Conservation (phyloP, 768 basidiomycete species). For the Rhodotorula toruloides region DNA sequence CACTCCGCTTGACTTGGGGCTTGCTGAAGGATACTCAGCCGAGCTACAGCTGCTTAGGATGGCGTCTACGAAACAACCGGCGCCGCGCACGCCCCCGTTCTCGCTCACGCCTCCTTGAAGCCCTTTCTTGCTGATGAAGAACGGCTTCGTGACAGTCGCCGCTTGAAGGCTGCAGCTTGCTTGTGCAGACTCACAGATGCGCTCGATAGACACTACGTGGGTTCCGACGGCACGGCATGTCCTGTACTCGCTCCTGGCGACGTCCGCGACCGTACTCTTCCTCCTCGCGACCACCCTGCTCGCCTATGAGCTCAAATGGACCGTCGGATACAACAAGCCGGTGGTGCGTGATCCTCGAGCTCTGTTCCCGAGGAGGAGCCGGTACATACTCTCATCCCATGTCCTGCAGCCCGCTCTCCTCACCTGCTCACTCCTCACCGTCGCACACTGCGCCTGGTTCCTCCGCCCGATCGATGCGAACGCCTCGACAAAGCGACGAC, state of each 20-base stretch:
- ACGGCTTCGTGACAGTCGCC: no score
- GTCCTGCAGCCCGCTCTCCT: conserved; percentile 1
- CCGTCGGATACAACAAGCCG: conserved; percentile 25
- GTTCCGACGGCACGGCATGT: not conserved
- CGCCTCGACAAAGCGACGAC: not conserved
- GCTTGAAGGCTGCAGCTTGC: not conserved
- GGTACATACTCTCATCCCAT: not conserved
- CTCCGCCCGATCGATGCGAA: not conserved
- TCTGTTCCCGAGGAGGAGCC: not conserved
- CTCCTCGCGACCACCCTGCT: conserved; percentile 4
- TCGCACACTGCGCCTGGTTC: conserved; percentile 4
- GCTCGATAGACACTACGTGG: not conserved
- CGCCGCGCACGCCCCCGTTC: no score
- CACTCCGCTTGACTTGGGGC: not conserved
- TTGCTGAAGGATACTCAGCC: no score
- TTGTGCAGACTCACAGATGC: not conserved
- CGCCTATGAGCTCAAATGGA: conserved; percentile 15
- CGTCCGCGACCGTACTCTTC: not conserved
- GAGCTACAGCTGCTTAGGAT: no score
- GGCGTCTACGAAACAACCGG: no score
- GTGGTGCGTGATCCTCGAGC: not conserved
- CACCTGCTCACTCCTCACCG: not conserved
- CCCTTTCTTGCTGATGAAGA: no score
- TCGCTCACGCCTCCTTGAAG: no score
- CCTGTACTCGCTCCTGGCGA: conserved; percentile 9